phyloP scores from a whole-genome alignment of 176 grass and related monocot genomes.

The Luzula sylvatica region DNA sequence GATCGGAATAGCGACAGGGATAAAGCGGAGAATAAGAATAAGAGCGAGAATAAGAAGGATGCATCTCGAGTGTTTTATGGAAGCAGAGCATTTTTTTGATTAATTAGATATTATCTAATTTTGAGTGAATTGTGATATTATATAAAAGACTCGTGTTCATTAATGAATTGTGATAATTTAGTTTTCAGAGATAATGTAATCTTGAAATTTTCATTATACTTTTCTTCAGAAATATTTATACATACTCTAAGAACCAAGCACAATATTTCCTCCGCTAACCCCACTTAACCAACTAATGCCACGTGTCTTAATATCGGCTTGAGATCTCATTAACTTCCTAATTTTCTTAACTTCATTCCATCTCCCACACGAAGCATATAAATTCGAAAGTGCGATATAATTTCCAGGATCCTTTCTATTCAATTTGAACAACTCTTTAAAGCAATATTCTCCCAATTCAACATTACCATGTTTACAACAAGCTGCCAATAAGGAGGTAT shows the following conservation, averaged over 20 bases:
- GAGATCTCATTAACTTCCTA: constrained; percentile 23
- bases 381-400: constrained; percentile 31
- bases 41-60: constrained; percentile 48
- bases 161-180: no score
- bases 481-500: constrained; percentile 24
- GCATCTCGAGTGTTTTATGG: constrained; percentile 83
- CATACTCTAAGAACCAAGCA: no score
- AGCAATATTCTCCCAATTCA: constrained; percentile 23
- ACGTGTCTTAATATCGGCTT: constrained; percentile 7
- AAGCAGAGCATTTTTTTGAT: constrained; percentile 94
- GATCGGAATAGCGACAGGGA: constrained; percentile 15
- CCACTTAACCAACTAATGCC: constrained; percentile 28
- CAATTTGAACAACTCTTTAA: constrained; percentile 21
- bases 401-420: constrained; percentile 22
- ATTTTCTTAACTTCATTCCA: constrained; percentile 20
- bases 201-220: no score
- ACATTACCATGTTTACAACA: constrained; percentile 20
- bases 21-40: constrained; percentile 28
- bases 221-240: no score
- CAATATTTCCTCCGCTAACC: constrained; percentile 16
- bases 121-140: no score
- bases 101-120: constrained; percentile 1
- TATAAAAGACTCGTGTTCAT: no score
- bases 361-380: constrained; percentile 26
- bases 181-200: no score